Conservation (phyloP, 345 rosid genomes). For the Arabis alpina region DNA sequence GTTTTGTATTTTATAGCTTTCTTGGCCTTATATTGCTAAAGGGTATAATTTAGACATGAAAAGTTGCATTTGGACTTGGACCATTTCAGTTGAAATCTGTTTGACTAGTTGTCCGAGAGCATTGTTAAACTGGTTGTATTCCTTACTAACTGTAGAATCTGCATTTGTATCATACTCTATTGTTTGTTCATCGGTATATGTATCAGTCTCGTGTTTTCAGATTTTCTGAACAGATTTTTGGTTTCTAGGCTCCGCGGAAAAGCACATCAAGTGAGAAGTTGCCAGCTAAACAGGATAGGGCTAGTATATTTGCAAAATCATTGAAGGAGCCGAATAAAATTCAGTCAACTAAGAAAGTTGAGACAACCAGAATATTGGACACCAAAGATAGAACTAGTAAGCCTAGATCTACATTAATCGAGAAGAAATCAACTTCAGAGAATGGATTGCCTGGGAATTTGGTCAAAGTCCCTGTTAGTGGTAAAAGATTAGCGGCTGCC, state of each 20-base stretch:
- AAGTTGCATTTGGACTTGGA: conserved; percentile 5
- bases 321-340: conserved; percentile 62
- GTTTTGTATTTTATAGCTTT: conserved; percentile 38
- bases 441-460: conserved; percentile 72
- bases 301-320: conserved; percentile 50
- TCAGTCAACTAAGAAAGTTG: conserved; percentile 56
- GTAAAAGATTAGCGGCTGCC: conserved; percentile 69
- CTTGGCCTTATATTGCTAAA: conserved; percentile 14
- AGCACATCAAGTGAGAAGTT: conserved; percentile 72
- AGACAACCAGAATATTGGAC: conserved; percentile 54
- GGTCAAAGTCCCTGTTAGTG: conserved; percentile 72
- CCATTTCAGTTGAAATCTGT: not conserved
- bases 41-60: not conserved
- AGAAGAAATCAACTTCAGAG: conserved; percentile 61
- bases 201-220: not conserved
- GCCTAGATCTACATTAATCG: conserved; percentile 47
- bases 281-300: conserved; percentile 65
- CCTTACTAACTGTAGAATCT: not conserved
- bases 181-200: not conserved
- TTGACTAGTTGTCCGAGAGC: not conserved
- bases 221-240: conserved; percentile 29
- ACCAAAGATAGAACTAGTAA: conserved; percentile 60
- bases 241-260: conserved; percentile 75
- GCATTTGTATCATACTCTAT: not conserved
- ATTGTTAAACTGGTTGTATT: not conserved